Evolutionary conservation across 1,284 basidiomycete species (phyloP).

Genomic region (Cronartium quercuum): DNA sequence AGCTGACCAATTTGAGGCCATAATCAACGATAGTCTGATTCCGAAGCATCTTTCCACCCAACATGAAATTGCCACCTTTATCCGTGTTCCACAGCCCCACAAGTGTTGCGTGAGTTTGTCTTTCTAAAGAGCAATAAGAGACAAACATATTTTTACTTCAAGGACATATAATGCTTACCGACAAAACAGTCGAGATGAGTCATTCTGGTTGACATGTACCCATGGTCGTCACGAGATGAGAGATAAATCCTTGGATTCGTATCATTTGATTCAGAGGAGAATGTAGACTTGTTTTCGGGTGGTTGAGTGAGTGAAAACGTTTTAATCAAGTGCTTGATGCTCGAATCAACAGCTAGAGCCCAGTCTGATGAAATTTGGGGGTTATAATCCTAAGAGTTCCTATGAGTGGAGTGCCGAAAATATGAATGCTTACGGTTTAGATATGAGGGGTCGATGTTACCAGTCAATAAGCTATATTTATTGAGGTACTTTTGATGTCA

Average conservation of each 20-base stretch:
- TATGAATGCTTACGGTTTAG: background rate
- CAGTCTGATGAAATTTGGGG: slow-evolving; percentile 42
- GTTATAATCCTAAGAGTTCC: too few species aligned
- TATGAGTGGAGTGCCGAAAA: too few species aligned
- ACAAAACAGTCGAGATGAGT: slow-evolving; percentile 46
- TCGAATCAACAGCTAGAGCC: slow-evolving; percentile 42
- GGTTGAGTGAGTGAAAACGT: slow-evolving; percentile 18
- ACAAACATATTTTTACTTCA: too few species aligned
- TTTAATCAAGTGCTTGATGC: slow-evolving; percentile 43
- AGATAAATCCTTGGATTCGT: slow-evolving; percentile 26
- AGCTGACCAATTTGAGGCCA: slow-evolving; percentile 42
- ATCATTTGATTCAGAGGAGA: background rate
- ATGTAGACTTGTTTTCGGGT: slow-evolving; percentile 2
- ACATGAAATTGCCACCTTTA: slow-evolving; percentile 43
- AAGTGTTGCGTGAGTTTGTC: too few species aligned
- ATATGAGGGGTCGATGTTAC: background rate
- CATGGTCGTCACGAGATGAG: slow-evolving; percentile 42
- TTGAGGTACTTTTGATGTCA: background rate
- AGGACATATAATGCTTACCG: background rate
- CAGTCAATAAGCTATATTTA: background rate
- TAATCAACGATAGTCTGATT: slow-evolving; percentile 40
- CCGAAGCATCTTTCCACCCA: slow-evolving; percentile 44
- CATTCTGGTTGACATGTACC: slow-evolving; percentile 42
- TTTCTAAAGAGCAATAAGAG: too few species aligned
- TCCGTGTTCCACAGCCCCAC: too few species aligned